Percentiles rank a stretch among this genome's conserved stretches.
Evolutionary conservation across 257 asterid genomes (phyloP).

Genomic region (Solanum chiquidenum): DNA sequence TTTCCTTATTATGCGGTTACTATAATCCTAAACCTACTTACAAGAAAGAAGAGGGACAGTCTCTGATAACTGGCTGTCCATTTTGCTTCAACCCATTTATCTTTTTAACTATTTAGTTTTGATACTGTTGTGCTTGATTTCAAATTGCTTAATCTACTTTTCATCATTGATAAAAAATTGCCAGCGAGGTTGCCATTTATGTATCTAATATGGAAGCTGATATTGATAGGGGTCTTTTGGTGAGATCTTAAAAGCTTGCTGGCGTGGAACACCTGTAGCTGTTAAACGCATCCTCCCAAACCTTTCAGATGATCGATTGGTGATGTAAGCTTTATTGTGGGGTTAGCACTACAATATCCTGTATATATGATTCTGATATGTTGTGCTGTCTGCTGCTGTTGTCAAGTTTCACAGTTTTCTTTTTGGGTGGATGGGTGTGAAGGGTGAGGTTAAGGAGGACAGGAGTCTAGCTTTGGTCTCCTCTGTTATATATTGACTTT

Average conservation of each 20-base stretch:
- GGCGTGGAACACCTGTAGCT: constrained; percentile 99
- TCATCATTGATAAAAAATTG: not conserved
- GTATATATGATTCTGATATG: not conserved
- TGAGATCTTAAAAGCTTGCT: constrained; percentile 84
- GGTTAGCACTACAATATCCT: not conserved
- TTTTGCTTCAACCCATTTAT: not conserved
- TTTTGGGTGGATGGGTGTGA: not conserved
- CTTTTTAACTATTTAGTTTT: not conserved
- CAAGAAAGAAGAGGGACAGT: not conserved
- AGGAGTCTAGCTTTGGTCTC: not conserved
- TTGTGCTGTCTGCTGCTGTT: not conserved
- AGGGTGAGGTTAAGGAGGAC: not conserved
- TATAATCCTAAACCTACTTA: not conserved
- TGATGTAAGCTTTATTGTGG: constrained; percentile 47
- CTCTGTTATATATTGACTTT: not conserved
- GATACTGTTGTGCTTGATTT: not conserved
- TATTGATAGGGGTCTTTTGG: constrained; percentile 90
- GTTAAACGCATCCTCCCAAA: constrained; percentile 94
- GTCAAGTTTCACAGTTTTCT: not conserved
- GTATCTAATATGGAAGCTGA: constrained; percentile 11
- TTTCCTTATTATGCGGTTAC: not conserved
- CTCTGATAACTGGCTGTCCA: not conserved
- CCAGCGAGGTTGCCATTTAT: not conserved
- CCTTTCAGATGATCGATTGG: constrained; percentile 93
- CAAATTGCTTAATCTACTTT: not conserved